Evolutionary conservation across 192 early-diverging fungal species (phyloP).

Genomic region (Mortierella claussenii): DNA sequence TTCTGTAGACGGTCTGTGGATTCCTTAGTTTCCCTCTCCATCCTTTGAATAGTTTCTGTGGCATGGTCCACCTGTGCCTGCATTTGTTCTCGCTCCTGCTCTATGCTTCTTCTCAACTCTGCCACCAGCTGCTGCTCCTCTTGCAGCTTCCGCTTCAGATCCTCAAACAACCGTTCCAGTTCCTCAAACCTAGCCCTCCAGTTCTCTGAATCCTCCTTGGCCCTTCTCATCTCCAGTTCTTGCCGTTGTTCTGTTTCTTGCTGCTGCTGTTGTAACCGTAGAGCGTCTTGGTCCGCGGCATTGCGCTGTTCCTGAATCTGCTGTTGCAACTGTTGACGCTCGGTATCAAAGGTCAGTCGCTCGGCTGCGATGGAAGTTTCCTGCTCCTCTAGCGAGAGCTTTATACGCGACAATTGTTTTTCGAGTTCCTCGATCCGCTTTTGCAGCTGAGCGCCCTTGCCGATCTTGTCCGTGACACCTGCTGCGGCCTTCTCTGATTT

Average conservation of each 20-base stretch:
- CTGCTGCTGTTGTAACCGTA: not conserved
- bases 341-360: slow-evolving; percentile 7
- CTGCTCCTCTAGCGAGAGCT: slow-evolving; percentile 27
- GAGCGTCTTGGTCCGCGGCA: slow-evolving; percentile 4
- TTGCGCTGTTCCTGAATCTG: slow-evolving; percentile 15
- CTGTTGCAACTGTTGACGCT: slow-evolving; percentile 14
- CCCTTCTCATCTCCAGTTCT: slow-evolving; percentile 7
- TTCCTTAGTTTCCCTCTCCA: slow-evolving; percentile 16
- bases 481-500: slow-evolving; percentile 48
- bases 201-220: slow-evolving; percentile 11
- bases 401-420: slow-evolving; percentile 10
- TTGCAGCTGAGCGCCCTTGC: slow-evolving; percentile 20
- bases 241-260: not conserved
- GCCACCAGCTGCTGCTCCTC: slow-evolving; percentile 12
- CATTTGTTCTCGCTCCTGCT: slow-evolving; percentile 15
- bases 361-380: not conserved
- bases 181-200: slow-evolving; percentile 29
- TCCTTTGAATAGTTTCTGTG: not conserved
- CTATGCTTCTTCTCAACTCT: slow-evolving; percentile 19
- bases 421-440: slow-evolving; percentile 45
- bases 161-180: slow-evolving; percentile 15
- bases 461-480: slow-evolving; percentile 16
- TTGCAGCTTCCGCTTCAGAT: slow-evolving; percentile 26
- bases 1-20: slow-evolving; percentile 1
- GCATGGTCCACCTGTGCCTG: slow-evolving; percentile 14